Base-by-base conservation (phyloP, 106 monocot species). In the Xerophyta viscosa region DNA sequence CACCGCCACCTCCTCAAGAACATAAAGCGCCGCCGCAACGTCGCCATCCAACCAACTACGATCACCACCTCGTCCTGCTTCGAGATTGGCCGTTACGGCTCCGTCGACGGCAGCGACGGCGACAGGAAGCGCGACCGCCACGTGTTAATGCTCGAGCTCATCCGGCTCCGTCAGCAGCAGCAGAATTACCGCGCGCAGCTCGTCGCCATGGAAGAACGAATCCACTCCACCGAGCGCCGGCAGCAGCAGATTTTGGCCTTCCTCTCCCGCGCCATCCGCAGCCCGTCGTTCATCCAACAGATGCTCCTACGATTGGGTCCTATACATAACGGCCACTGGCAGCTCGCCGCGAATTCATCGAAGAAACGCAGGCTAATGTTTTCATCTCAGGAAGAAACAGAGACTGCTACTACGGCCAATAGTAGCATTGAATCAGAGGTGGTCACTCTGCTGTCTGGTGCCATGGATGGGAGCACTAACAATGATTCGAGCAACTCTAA, bases 141-240 rank as follows among this genome's bases (percentile, higher is more conserved):
- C 29, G 14, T 52, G 23, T 73, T 84, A 20, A 66, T 74, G 66
- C 33, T 60, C 19, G 83, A 83, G 66, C 53, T 83, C 19, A 41
- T 66, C 24, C 61, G 55, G 70, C 74, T 83, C 19, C 37, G 64
- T 53, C 70, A 78, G 29, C 74, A 74, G 54, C 78, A 83, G 54
- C 66, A 78, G 65, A 74, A n/a, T 14, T 68, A 73, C 11, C 53
- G 49, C 4, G 45, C 62, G 8, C 70, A 66, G 60, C 62, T 83
- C 20, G 22, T 54, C 17, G 67, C 36, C 7, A 74, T 83, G 74
- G 74, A 78, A 66, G 63, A 63, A 23, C 41, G 70, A 4, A 29
- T 83, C 21, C 67, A 60, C 43, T 28, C 45, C 23, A 64, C 74
- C 0, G 83, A 78, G 63, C 44, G 44, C 66, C 60, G 64, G 55